Percentiles rank a stretch among this genome's conserved stretches.
Conservation (phyloP, 441 rosid species). For the Populus hybrid region DNA sequence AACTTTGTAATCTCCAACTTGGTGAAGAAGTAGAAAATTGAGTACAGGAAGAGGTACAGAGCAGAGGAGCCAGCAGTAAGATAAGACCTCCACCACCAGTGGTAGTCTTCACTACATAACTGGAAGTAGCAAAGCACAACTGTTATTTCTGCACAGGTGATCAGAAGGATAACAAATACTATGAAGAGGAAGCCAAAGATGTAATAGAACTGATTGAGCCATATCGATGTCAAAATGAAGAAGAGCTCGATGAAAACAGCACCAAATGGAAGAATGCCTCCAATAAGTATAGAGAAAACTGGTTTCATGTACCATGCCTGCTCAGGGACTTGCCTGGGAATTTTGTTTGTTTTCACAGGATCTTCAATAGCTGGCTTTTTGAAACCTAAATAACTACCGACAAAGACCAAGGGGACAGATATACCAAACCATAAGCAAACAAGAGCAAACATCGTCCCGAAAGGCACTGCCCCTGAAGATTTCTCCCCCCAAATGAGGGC, state of each 20-base stretch:
- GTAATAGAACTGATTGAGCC: slow-evolving; percentile 99
- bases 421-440: slow-evolving; percentile 96
- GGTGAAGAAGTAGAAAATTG: slow-evolving; percentile 89
- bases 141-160: slow-evolving; percentile 94
- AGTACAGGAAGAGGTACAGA: slow-evolving; percentile 87
- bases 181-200: slow-evolving; percentile 97
- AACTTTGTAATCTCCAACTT: slow-evolving; percentile 89
- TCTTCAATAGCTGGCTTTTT: slow-evolving; percentile 88
- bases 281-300: slow-evolving; percentile 77
- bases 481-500: slow-evolving; percentile 89
- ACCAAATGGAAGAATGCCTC: slow-evolving; percentile 96
- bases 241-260: slow-evolving; percentile 96
- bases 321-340: slow-evolving; percentile 89
- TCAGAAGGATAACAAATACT: slow-evolving; percentile 72
- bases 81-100: slow-evolving; percentile 99
- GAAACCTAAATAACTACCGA: slow-evolving; percentile 93
- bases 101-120: slow-evolving; percentile 87
- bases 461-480: slow-evolving; percentile 94
- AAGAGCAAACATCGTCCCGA: slow-evolving; percentile 94
- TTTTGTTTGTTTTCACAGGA: slow-evolving; percentile 52
- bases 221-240: slow-evolving; percentile 95
- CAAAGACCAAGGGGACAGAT: slow-evolving; percentile 89
- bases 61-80: slow-evolving; percentile 94
- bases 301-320: slow-evolving; percentile 99
- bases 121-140: slow-evolving; percentile 95